Conservation (phyloP, 306 rosid species). For the Sindora glabra region DNA sequence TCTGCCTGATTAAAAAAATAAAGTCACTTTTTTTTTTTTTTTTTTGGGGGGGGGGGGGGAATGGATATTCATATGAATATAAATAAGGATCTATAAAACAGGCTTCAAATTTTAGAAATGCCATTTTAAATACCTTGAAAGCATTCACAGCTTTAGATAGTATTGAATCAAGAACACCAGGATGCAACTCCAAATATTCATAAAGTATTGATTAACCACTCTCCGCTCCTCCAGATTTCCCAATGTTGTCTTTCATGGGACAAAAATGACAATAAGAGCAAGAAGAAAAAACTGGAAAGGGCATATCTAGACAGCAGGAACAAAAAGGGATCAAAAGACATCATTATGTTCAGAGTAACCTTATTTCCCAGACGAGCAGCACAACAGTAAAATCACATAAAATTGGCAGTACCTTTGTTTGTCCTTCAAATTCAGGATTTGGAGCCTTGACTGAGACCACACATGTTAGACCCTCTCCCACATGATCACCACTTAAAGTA, state of each 20-base stretch:
- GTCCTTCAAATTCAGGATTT: conserved; percentile 98
- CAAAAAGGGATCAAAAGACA: neutral
- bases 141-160: conserved; percentile 91
- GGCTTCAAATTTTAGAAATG: neutral
- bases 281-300: conserved; percentile 7
- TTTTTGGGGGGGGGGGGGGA: too few relatives aligned
- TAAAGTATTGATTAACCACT: conserved; percentile 90
- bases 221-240: conserved; percentile 97
- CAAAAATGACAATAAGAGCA: conserved; percentile 20
- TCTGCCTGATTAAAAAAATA: conserved; percentile 68
- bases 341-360: conserved; percentile 1
- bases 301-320: too few relatives aligned
- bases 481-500: conserved; percentile 91
- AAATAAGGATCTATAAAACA: neutral
- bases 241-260: conserved; percentile 72
- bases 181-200: conserved; percentile 93
- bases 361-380: conserved; percentile 3
- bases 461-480: conserved; percentile 92
- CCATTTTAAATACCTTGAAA: conserved; percentile 53
- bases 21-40: conserved; percentile 11
- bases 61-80: too few relatives aligned
- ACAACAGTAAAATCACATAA: conserved; percentile 8
- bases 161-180: conserved; percentile 83
- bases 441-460: conserved; percentile 86
- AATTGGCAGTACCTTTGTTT: conserved; percentile 74